Percentiles rank a stretch among this genome's conserved stretches.
These are phyloP conservation scores for Suhomyces panamericanus DNA, from an alignment of 1,139 yeast species.

Conservation along the genomic window DNA sequence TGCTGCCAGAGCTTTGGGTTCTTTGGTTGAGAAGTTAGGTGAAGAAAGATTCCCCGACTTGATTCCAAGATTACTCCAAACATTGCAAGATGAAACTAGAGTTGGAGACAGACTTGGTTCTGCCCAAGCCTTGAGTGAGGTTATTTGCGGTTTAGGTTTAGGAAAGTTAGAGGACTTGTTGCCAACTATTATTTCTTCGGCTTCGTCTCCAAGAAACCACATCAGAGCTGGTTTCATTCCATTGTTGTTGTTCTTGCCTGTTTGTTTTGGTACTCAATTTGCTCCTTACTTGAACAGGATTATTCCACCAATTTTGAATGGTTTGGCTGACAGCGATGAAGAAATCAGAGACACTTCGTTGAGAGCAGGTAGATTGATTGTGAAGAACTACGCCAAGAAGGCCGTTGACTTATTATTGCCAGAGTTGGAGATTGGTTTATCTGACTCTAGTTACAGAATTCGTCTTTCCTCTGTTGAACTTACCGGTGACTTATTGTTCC, in stretches of 20 bases:
- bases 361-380: conserved; percentile 91
- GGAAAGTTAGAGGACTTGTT: conserved; percentile 83
- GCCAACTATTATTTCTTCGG: conserved; percentile 76
- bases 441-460: conserved; percentile 81
- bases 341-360: conserved; percentile 86
- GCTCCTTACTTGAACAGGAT: conserved; percentile 84
- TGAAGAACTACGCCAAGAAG: conserved; percentile 85
- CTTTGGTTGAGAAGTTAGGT: conserved; percentile 92
- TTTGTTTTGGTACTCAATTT: conserved; percentile 90
- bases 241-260: conserved; percentile 82
- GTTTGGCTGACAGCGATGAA: conserved; percentile 88
- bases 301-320: conserved; percentile 86
- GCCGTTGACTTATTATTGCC: conserved; percentile 94
- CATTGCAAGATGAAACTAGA: conserved; percentile 76
- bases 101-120: conserved; percentile 95
- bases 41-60: conserved; percentile 94
- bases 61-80: conserved; percentile 74
- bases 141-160: conserved; percentile 86
- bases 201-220: conserved; percentile 63
- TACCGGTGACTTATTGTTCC: conserved; percentile 94
- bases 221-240: conserved; percentile 95
- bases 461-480: conserved; percentile 93
- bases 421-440: conserved; percentile 86
- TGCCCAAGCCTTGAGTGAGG: conserved; percentile 96
- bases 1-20: conserved; percentile 96